Evolutionary conservation across 805 yeast genomes (phyloP).

Genomic region (Kuraishia capsulata): DNA sequence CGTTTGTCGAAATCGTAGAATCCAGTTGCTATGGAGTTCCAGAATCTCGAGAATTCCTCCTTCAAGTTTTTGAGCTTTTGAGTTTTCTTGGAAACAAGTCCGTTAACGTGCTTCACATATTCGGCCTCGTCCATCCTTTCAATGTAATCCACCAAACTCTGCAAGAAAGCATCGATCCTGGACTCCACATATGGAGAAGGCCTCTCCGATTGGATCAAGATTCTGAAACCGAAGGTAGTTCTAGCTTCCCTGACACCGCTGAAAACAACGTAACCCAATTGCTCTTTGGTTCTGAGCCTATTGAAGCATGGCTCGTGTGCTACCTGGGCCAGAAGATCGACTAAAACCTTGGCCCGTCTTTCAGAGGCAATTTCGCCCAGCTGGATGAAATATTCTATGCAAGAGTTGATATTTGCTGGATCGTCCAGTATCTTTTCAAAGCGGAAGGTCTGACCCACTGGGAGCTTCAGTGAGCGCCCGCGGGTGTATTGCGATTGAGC

Average conservation of each 20-base stretch:
- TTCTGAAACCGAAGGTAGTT: conserved; percentile 62
- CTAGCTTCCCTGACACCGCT: conserved; percentile 63
- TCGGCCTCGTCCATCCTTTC: conserved; percentile 50
- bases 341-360: conserved; percentile 32
- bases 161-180: conserved; percentile 64
- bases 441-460: conserved; percentile 28
- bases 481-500: conserved; percentile 34
- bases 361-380: conserved; percentile 41
- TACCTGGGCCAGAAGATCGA: conserved; percentile 64
- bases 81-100: conserved; percentile 55
- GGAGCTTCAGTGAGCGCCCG: conserved; percentile 32
- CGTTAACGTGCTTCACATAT: conserved; percentile 58
- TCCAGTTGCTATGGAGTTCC: conserved; percentile 65
- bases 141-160: conserved; percentile 34
- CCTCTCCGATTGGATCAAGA: conserved; percentile 80
- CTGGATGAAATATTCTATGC: conserved; percentile 72
- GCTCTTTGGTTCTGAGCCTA: conserved; percentile 87
- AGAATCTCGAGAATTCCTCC: conserved; percentile 64
- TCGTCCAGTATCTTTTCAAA: conserved; percentile 50
- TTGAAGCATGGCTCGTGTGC: conserved; percentile 84
- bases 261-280: conserved; percentile 89
- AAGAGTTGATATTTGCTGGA: conserved; percentile 67
- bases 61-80: conserved; percentile 69
- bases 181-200: conserved; percentile 63
- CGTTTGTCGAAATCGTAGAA: conserved; percentile 65